Percentiles rank a stretch among this genome's conserved stretches.
These are phyloP conservation scores for Marasmius sp. DNA, from an alignment of 1,284 basidiomycete genomes.

Conservation along the genomic window DNA sequence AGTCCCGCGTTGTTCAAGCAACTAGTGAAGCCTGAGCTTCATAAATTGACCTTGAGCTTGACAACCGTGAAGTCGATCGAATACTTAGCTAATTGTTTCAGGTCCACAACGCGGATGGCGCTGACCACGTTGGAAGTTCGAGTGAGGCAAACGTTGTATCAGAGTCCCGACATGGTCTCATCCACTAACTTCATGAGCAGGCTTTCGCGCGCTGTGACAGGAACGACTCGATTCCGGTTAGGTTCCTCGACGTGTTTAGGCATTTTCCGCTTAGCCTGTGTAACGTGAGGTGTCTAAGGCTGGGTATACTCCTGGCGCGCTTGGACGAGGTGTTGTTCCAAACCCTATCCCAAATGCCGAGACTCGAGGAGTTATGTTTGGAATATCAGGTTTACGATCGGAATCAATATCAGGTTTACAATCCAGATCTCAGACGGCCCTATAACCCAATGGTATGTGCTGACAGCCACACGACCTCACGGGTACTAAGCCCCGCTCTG, in stretches of 20 bases:
- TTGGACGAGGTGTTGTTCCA: neutral
- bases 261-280: neutral
- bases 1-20: neutral
- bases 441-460: neutral
- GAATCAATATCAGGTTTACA: too few species aligned
- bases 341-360: neutral
- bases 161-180: neutral
- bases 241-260: neutral
- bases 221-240: neutral
- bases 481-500: too few species aligned
- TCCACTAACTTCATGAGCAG: neutral
- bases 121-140: neutral
- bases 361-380: neutral
- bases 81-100: neutral
- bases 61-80: neutral
- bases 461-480: too few species aligned
- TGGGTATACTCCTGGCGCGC: neutral
- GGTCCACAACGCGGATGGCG: neutral
- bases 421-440: neutral
- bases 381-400: neutral
- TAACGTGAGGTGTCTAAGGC: neutral
- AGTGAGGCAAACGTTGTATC: too few species aligned
- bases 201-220: neutral
- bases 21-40: neutral
- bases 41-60: neutral